A percentile compares a stretch with the other conserved stretches of the same genome.
phyloP scores from a whole-genome alignment of 768 basidiomycete species.

The Mycena amicta region DNA sequence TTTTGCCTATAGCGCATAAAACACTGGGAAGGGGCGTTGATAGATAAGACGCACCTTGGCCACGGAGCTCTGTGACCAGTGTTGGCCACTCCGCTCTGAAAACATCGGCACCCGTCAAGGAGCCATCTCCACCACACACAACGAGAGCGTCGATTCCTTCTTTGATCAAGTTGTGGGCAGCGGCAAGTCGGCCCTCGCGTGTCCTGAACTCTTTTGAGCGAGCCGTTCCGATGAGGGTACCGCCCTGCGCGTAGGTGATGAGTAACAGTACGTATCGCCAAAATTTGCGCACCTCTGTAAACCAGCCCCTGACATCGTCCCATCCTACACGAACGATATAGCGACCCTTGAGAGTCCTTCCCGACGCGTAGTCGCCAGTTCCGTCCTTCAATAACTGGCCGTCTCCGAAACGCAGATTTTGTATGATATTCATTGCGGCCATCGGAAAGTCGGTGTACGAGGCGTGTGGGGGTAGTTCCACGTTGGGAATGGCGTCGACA shows the following conservation, averaged over 20 bases:
- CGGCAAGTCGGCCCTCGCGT: slow-evolving; percentile 82
- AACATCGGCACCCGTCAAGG: slow-evolving; percentile 92
- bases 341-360: slow-evolving; percentile 80
- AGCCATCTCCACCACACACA: slow-evolving; percentile 97
- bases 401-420: slow-evolving; percentile 83
- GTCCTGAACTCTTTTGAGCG: slow-evolving; percentile 85
- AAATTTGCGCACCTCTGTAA: slow-evolving; percentile 68
- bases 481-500: slow-evolving; percentile 38
- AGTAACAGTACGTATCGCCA: too few relatives aligned
- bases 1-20: slow-evolving; percentile 53
- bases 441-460: slow-evolving; percentile 9
- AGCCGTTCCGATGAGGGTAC: slow-evolving; percentile 95
- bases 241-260: slow-evolving; percentile 56
- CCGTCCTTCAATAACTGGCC: slow-evolving; percentile 78
- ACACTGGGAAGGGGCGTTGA: background rate
- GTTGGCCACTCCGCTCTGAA: slow-evolving; percentile 93
- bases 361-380: slow-evolving; percentile 70
- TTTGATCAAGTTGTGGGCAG: slow-evolving; percentile 88
- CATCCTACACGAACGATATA: slow-evolving; percentile 97
- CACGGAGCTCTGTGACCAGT: slow-evolving; percentile 69
- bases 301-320: slow-evolving; percentile 97
- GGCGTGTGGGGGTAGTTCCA: slow-evolving; percentile 23
- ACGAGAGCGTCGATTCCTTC: slow-evolving; percentile 97
- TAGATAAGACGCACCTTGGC: slow-evolving; percentile 49
- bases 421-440: slow-evolving; percentile 44